Conservation (phyloP, 2,329 filamentous ascomycete genomes). For the Paecilomyces variotii region DNA sequence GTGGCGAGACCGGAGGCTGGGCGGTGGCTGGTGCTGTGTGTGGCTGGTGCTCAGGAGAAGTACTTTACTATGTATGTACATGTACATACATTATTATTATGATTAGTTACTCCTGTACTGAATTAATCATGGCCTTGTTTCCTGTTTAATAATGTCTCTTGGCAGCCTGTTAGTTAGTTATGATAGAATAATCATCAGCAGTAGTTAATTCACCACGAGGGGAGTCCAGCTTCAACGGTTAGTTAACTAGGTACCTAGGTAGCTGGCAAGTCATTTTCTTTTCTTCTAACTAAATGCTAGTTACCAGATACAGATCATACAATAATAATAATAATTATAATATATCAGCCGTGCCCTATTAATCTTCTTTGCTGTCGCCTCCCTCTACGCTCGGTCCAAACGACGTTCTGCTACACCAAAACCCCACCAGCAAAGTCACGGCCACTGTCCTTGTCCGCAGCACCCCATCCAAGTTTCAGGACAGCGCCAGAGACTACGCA, state of each 20-base stretch:
- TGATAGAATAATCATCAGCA: too few relatives aligned
- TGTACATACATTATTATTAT: too few relatives aligned
- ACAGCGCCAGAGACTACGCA: not conserved
- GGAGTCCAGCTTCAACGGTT: too few relatives aligned
- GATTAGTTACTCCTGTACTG: too few relatives aligned
- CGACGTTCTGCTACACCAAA: not conserved
- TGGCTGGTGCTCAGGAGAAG: not conserved
- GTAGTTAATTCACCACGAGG: too few relatives aligned
- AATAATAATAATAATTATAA: not conserved
- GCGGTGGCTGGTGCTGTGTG: not conserved
- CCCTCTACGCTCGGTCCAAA: not conserved
- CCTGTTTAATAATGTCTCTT: too few relatives aligned
- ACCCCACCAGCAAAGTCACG: not conserved
- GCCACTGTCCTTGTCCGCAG: not conserved
- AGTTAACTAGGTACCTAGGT: too few relatives aligned
- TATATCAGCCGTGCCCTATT: not conserved
- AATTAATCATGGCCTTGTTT: too few relatives aligned
- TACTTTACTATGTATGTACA: too few relatives aligned
- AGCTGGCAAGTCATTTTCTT: too few relatives aligned
- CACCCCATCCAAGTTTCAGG: not conserved
- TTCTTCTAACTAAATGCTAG: too few relatives aligned
- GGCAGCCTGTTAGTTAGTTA: too few relatives aligned
- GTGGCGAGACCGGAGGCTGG: conserved; percentile 3
- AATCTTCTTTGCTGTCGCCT: not conserved
- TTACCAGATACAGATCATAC: not conserved